Conservation (phyloP, 1,139 yeast species). For the Geotrichum restrictum region DNA sequence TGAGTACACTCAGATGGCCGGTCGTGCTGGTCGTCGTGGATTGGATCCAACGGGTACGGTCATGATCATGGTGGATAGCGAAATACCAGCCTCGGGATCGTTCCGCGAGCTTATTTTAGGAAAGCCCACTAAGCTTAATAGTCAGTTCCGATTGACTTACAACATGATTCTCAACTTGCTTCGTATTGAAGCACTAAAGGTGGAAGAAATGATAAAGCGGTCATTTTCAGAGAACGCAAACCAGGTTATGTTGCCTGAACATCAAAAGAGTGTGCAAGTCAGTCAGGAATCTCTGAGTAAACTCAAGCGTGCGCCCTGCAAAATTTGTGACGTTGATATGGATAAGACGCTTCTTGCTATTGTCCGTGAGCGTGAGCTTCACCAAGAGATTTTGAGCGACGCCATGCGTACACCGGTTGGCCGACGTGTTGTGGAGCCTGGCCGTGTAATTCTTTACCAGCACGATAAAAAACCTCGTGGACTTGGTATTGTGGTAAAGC, state of each 20-base stretch:
- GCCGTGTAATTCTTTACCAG: conserved; percentile 60
- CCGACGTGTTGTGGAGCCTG: conserved; percentile 49
- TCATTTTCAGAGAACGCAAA: conserved; percentile 90
- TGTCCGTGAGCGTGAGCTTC: conserved; percentile 45
- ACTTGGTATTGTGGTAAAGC: conserved; percentile 46
- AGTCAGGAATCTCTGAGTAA: conserved; percentile 48
- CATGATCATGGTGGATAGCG: conserved; percentile 70
- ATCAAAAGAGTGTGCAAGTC: conserved; percentile 59
- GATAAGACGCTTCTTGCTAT: conserved; percentile 47
- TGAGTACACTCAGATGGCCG: conserved; percentile 98
- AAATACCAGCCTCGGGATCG: conserved; percentile 46
- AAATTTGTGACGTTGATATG: conserved; percentile 42
- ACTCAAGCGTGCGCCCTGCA: conserved; percentile 43
- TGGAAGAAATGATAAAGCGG: conserved; percentile 95
- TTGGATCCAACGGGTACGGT: conserved; percentile 91
- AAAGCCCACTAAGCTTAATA: conserved; percentile 78
- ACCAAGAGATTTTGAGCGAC: conserved; percentile 48
- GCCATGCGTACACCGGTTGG: conserved; percentile 45
- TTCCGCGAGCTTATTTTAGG: conserved; percentile 83
- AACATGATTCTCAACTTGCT: conserved; percentile 89
- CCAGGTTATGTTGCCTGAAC: conserved; percentile 83
- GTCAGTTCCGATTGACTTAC: conserved; percentile 90
- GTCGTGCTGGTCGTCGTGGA: conserved; percentile 98
- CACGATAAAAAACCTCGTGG: conserved; percentile 45
- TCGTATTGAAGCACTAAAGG: conserved; percentile 88